Evolutionary conservation across 78 protist genomes (phyloP).

Genomic region (Dictyostelium discoideum): DNA sequence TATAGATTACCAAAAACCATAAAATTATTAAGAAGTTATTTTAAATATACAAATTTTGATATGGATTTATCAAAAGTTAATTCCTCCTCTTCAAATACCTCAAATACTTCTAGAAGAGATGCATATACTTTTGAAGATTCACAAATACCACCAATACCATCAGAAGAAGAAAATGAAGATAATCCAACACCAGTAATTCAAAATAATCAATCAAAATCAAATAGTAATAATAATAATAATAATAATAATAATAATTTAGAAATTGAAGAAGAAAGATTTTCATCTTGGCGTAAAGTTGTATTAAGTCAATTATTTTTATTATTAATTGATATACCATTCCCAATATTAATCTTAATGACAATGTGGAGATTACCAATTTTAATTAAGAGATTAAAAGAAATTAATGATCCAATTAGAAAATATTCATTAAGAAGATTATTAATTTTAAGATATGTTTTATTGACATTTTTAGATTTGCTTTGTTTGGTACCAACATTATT

Average conservation of each 20-base stretch:
- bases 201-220: neutral
- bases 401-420: conserved; percentile 40
- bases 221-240: too few relatives aligned
- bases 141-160: neutral
- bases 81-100: too few relatives aligned
- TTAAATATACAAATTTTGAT: neutral
- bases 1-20: conserved; percentile 40
- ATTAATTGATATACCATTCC: conserved; percentile 84
- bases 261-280: neutral
- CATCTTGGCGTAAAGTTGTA: conserved; percentile 52
- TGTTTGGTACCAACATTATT: conserved; percentile 27
- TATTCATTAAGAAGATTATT: conserved; percentile 48
- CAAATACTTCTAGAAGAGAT: too few relatives aligned
- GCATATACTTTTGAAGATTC: neutral
- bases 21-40: conserved; percentile 27
- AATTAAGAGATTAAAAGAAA: conserved; percentile 49
- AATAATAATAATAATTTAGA: too few relatives aligned
- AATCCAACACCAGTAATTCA: neutral
- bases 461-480: conserved; percentile 35
- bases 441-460: conserved; percentile 45
- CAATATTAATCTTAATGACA: conserved; percentile 57
- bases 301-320: conserved; percentile 19
- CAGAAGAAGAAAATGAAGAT: conserved; percentile 40
- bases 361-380: conserved; percentile 81
- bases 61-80: neutral